phyloP scores from a whole-genome alignment of 345 rosid species.

The Durio zibethinus region DNA sequence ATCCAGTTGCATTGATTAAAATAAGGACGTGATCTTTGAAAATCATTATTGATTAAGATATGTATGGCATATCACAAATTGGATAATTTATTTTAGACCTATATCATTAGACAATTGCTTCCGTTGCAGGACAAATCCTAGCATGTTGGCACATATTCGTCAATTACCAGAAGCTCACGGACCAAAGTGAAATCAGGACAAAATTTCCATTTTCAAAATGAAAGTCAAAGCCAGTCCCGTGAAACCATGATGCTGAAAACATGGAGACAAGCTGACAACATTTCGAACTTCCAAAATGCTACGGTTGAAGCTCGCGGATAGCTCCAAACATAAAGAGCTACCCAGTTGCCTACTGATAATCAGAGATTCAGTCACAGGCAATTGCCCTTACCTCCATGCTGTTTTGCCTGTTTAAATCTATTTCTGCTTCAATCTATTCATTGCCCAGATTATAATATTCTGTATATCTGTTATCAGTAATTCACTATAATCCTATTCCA shows the following conservation, averaged over 20 bases:
- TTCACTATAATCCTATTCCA: too few species aligned
- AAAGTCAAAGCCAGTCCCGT: conserved; percentile 28
- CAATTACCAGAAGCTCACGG: conserved; percentile 24
- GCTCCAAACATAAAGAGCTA: background rate
- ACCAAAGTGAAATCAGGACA: conserved; percentile 19
- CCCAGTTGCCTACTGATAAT: background rate
- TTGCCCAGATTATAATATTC: background rate
- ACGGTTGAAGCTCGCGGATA: background rate
- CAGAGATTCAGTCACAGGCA: background rate
- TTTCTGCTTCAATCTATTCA: background rate
- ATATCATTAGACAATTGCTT: conserved; percentile 10
- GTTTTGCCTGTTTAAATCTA: background rate
- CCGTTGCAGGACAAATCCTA: conserved; percentile 14
- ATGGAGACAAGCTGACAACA: conserved; percentile 20
- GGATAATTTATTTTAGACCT: background rate
- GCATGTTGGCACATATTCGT: conserved; percentile 7
- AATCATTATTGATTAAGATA: background rate
- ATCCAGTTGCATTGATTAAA: background rate
- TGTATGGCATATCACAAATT: background rate
- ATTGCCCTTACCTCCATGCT: background rate
- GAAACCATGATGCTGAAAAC: conserved; percentile 24
- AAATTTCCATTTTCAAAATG: conserved; percentile 16
- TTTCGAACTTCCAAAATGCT: background rate
- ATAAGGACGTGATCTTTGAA: background rate
- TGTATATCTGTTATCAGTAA: too few species aligned